Evolutionary conservation across 2,329 filamentous ascomycete species (phyloP).

Genomic region (Teratosphaeria viscida): DNA sequence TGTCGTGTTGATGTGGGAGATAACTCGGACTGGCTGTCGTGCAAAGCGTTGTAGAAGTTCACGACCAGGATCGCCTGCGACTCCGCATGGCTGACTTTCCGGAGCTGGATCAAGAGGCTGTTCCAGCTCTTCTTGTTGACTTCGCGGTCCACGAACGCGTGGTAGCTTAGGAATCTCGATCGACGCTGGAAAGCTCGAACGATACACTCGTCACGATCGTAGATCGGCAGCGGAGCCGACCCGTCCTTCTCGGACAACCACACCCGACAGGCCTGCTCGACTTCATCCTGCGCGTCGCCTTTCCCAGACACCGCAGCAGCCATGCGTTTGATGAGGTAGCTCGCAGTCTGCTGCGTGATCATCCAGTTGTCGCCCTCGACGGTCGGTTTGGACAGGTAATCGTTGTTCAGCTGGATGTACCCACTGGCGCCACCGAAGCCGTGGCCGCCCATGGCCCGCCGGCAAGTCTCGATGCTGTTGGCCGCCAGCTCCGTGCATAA

Average conservation of each 20-base stretch:
- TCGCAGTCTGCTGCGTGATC: constrained; percentile 45
- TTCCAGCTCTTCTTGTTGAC: constrained; percentile 40
- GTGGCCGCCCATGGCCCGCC: constrained; percentile 44
- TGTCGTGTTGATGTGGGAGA: constrained; percentile 23
- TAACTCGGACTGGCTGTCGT: constrained; percentile 10
- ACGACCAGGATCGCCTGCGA: constrained; percentile 40
- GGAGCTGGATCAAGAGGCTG: constrained; percentile 33
- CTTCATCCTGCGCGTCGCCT: constrained; percentile 27
- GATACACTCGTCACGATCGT: constrained; percentile 29
- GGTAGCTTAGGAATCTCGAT: constrained; percentile 32
- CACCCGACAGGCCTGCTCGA: constrained; percentile 32
- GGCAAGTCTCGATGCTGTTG: constrained; percentile 45
- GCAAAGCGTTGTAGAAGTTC: constrained; percentile 36
- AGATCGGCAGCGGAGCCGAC: constrained; percentile 21
- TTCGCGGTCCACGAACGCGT: constrained; percentile 35
- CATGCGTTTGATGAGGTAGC: constrained; percentile 45
- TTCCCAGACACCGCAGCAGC: constrained; percentile 28
- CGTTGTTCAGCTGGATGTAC: constrained; percentile 41
- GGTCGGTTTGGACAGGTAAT: constrained; percentile 44
- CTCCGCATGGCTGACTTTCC: constrained; percentile 35
- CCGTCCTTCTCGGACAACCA: constrained; percentile 28
- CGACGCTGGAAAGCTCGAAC: constrained; percentile 37
- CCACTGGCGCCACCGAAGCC: constrained; percentile 45
- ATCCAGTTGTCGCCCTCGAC: constrained; percentile 50
- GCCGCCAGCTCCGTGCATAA: constrained; percentile 43